Percentiles rank a stretch among this genome's conserved stretches.
These are phyloP conservation scores for Acanthamoeba lugdunensis DNA, from an alignment of 208 protist species.

Conservation along the genomic window DNA sequence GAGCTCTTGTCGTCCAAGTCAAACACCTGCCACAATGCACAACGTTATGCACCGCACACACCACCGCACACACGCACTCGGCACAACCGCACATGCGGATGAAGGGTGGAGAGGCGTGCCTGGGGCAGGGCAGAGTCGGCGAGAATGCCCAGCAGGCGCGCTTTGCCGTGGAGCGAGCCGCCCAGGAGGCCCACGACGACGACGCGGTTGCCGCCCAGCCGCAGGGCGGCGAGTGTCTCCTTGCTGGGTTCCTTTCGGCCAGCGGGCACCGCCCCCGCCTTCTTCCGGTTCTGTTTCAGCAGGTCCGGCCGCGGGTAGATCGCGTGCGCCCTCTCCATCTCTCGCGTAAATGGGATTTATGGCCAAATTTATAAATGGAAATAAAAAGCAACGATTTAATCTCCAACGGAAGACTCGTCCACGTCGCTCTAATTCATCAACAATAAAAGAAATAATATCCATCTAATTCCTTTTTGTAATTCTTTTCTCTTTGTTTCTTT, in stretches of 20 bases:
- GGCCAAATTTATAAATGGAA: background rate
- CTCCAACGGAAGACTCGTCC: no score
- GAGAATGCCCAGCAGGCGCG: background rate
- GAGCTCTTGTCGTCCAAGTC: background rate
- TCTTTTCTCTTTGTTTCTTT: background rate
- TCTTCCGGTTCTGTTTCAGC: background rate
- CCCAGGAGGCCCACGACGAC: constrained; percentile 18
- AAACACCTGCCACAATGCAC: background rate
- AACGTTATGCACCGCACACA: background rate
- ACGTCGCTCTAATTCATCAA: no score
- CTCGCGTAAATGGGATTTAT: background rate
- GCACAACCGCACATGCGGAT: background rate
- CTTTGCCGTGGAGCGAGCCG: constrained; percentile 7
- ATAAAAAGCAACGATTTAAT: background rate
- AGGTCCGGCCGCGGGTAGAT: constrained; percentile 17
- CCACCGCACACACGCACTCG: no score
- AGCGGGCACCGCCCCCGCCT: background rate
- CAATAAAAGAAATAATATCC: no score
- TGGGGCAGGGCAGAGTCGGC: background rate
- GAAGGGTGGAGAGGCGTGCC: background rate
- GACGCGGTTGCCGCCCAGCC: constrained; percentile 6
- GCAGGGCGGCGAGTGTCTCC: constrained; percentile 6
- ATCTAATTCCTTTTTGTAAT: no score
- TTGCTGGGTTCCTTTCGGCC: background rate
- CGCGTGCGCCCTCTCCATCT: background rate